Evolutionary conservation across 164 flowering plant species (phyloP).

Genomic region (Echeveria elegans): DNA sequence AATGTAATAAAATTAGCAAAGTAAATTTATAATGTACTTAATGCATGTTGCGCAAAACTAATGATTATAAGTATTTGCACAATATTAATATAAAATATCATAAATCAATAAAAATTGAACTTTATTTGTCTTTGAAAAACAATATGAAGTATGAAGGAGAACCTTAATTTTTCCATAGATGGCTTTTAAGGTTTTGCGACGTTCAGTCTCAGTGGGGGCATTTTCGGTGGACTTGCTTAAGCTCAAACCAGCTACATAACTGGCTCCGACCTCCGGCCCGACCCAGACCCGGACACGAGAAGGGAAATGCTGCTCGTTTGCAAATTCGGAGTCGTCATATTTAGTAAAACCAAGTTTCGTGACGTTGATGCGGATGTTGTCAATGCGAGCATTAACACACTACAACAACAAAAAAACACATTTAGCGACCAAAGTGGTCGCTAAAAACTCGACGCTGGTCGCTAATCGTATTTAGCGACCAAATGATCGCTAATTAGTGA

Average conservation of each 20-base stretch:
- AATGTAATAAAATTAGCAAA: neutral
- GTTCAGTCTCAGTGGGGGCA: constrained; percentile 39
- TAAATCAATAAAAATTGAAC: too few relatives aligned
- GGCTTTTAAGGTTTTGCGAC: constrained; percentile 40
- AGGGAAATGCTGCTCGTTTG: constrained; percentile 56
- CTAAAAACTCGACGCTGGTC: too few relatives aligned
- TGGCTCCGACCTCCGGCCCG: constrained; percentile 71
- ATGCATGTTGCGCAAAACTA: too few relatives aligned
- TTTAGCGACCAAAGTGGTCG: too few relatives aligned
- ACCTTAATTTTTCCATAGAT: constrained; percentile 36
- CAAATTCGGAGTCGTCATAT: constrained; percentile 20
- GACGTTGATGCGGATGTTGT: constrained; percentile 73
- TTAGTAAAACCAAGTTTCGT: constrained; percentile 43
- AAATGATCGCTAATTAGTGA: too few relatives aligned
- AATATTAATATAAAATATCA: too few relatives aligned
- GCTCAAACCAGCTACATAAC: constrained; percentile 45
- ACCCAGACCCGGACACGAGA: constrained; percentile 57
- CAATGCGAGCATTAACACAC: constrained; percentile 57
- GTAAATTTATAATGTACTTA: too few relatives aligned
- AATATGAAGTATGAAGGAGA: neutral
- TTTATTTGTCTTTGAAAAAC: too few relatives aligned
- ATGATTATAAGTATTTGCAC: too few relatives aligned
- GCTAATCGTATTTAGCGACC: too few relatives aligned
- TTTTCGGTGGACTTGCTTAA: constrained; percentile 68
- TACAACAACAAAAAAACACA: too few relatives aligned